Conservation (phyloP, 345 rosid genomes). For the Rubroshorea leprosula region DNA sequence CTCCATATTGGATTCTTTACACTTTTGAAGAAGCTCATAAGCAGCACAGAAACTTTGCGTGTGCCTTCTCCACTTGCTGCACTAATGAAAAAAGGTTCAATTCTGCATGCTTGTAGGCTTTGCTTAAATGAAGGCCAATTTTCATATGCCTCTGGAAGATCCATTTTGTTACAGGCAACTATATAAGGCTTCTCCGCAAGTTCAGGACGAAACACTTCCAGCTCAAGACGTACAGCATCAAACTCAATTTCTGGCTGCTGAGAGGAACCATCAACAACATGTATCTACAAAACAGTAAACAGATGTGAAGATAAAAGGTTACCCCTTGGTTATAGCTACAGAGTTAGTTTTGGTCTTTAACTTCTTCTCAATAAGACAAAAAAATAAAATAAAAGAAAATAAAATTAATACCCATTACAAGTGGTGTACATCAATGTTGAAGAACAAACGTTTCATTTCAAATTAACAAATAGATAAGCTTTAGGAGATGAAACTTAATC, state of each 20-base stretch:
- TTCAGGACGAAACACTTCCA: constrained; percentile 85
- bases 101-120: constrained; percentile 56
- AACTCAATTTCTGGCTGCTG: constrained; percentile 81
- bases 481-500: background rate
- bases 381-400: too few relatives aligned
- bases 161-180: constrained; percentile 90
- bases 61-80: constrained; percentile 78
- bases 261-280: constrained; percentile 85
- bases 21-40: constrained; percentile 52
- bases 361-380: background rate
- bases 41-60: constrained; percentile 60
- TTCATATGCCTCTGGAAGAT: constrained; percentile 78
- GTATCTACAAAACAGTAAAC: constrained; percentile 46
- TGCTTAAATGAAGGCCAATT: constrained; percentile 69
- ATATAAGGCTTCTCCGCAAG: constrained; percentile 71
- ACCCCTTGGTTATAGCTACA: background rate
- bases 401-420: too few relatives aligned
- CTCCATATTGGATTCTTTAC: constrained; percentile 41
- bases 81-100: constrained; percentile 76
- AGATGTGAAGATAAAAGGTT: background rate
- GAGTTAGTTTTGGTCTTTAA: background rate
- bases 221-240: constrained; percentile 91
- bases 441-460: background rate
- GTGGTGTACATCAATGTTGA: too few relatives aligned
- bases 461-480: background rate